Evolutionary conservation across 495 filamentous ascomycete species (phyloP), one percentile per base, ranked within the genome.

Genomic region (Neurospora sp.): DNA sequence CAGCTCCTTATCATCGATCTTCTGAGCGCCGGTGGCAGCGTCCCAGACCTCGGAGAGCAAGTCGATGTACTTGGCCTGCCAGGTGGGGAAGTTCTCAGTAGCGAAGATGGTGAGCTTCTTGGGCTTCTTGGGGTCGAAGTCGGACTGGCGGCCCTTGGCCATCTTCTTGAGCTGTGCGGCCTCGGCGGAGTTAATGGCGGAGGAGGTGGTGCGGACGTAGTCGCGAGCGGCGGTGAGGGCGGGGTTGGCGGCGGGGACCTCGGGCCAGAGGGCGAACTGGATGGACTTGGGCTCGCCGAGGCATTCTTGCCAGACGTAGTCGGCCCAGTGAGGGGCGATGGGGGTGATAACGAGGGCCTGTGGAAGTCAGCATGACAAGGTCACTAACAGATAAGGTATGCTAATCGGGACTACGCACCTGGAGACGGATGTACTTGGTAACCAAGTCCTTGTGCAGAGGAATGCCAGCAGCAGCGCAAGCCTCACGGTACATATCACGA

Each of bases 21-120:
- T 88, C 40, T 88, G 83, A 21, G 75, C 75, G 66, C 79, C 78
- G 69, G 80, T 79, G 24, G 59, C 77, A 28, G 79, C 74, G 70
- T 87, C 81, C 82, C 84, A 87, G 11, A 85, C 73, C 73, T 91
- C 87, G 71, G 90, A 89, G 21, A 96, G 87, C 28, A 97, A 85
- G 72, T 93, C 91, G 77, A 98, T 93, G 80, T 95, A 97, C 83
- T 92, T 92, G 71, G 92, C 89, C 82, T 99, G 96, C 96, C 96
- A 99, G 15, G 83, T 83, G 3, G 96, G 96, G 84, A 89, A 97
- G 48, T 87, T 86, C 76, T 86, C 87, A 7, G 94, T 93, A 48
- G 88, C 87, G 85, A 88, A 98, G 78, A 99, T 92, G 45, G 92
- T 92, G n/a, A 98, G 87, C 80, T 91, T 91, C 87, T 98, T 98